phyloP scores from a whole-genome alignment of 2,329 filamentous ascomycete genomes.

The Neocatenulostroma microsporum region DNA sequence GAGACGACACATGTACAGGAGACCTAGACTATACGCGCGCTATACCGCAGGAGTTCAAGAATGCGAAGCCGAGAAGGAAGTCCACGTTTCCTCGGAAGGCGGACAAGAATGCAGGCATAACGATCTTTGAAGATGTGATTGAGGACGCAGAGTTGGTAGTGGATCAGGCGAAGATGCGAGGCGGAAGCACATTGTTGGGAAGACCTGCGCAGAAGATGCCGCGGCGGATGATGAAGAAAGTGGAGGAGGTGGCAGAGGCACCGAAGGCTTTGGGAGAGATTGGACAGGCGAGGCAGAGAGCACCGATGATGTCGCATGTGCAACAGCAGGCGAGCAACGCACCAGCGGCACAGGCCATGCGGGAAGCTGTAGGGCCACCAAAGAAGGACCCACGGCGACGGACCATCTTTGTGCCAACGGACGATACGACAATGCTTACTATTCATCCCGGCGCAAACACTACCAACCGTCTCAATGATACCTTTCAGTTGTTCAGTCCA shows the following conservation, averaged over 20 bases:
- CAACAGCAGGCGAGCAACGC: not conserved
- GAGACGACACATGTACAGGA: slow-evolving; percentile 21
- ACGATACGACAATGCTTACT: slow-evolving; percentile 45
- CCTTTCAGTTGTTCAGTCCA: slow-evolving; percentile 21
- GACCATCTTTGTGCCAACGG: slow-evolving; percentile 45
- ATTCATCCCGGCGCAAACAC: slow-evolving; percentile 43
- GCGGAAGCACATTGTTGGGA: slow-evolving; percentile 19
- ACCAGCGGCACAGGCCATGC: not conserved
- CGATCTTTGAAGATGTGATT: slow-evolving; percentile 28
- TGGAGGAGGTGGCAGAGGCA: slow-evolving; percentile 6
- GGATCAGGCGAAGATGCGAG: slow-evolving; percentile 5
- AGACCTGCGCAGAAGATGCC: slow-evolving; percentile 21
- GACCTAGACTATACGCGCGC: slow-evolving; percentile 28
- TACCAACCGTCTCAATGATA: slow-evolving; percentile 26
- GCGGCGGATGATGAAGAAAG: slow-evolving; percentile 1
- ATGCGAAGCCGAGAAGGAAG: slow-evolving; percentile 20
- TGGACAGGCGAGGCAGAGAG: slow-evolving; percentile 8
- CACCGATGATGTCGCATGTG: slow-evolving; percentile 3
- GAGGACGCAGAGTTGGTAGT: slow-evolving; percentile 20
- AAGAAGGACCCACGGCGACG: slow-evolving; percentile 38
- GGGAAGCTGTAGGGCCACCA: slow-evolving; percentile 2
- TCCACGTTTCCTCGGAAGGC: slow-evolving; percentile 16
- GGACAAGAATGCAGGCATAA: slow-evolving; percentile 16
- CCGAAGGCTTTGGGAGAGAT: slow-evolving; percentile 4
- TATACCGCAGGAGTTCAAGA: slow-evolving; percentile 21